A percentile compares a stretch with the other conserved stretches of the same genome.
Evolutionary conservation across 441 rosid genomes (phyloP).

Genomic region (Adansonia gregorii): DNA sequence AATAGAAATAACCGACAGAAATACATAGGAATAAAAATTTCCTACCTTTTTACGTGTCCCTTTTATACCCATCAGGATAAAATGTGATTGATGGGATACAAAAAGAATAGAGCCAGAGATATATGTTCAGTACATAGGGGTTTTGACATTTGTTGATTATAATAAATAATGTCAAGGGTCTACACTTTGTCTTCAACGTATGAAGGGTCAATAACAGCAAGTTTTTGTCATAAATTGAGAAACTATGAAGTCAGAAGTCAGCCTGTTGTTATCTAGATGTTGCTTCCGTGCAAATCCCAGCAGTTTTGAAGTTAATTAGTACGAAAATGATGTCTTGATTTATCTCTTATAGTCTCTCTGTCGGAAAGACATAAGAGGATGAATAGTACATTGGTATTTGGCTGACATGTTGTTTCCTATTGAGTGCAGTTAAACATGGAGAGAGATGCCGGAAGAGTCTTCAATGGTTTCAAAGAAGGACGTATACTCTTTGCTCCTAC

Average conservation of each 20-base stretch:
- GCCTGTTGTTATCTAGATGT: background rate
- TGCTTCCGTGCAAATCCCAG: background rate
- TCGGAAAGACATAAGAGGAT: background rate
- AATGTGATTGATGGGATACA: too few species aligned
- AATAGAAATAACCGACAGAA: too few species aligned
- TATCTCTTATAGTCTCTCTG: background rate
- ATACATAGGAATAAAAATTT: too few species aligned
- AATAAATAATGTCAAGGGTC: background rate
- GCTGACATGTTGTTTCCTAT: background rate
- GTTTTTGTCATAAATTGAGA: background rate
- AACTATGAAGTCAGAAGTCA: conserved; percentile 8
- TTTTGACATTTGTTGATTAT: background rate
- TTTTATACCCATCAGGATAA: too few species aligned
- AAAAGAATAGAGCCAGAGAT: too few species aligned
- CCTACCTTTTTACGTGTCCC: too few species aligned
- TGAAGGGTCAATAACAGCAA: background rate
- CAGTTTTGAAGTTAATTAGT: background rate
- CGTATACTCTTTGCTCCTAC: conserved; percentile 80
- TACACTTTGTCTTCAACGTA: background rate
- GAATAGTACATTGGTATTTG: background rate
- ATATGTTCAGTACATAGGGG: background rate
- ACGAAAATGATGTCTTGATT: background rate
- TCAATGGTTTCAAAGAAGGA: conserved; percentile 72
- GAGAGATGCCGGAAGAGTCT: conserved; percentile 82
- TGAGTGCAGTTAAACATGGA: conserved; percentile 68